phyloP scores from a whole-genome alignment of 495 filamentous ascomycete species.

The Neurospora tetrasperma region DNA sequence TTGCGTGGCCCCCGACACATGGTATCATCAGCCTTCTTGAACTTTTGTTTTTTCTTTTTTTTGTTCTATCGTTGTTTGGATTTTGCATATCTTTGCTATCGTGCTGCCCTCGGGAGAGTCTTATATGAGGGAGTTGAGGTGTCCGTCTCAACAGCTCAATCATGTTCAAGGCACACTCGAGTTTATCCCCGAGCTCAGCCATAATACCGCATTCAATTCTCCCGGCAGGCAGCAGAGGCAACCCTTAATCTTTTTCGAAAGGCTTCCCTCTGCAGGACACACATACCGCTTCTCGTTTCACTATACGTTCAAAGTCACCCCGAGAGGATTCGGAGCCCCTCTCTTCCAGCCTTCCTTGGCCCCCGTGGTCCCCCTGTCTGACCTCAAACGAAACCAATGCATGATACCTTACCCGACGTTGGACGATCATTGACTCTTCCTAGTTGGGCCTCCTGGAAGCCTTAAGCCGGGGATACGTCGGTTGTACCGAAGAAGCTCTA shows the following conservation, averaged over 20 bases:
- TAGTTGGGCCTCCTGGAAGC: background rate
- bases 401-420: background rate
- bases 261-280: background rate
- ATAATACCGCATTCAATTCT: background rate
- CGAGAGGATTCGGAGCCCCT: background rate
- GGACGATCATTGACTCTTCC: background rate
- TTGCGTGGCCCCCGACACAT: background rate
- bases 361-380: background rate
- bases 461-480: background rate
- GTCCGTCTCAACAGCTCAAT: background rate
- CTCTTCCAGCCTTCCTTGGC: background rate
- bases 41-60: background rate
- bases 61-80: background rate
- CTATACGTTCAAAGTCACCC: background rate
- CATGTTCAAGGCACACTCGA: background rate
- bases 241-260: background rate
- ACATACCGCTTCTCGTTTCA: background rate
- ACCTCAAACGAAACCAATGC: background rate
- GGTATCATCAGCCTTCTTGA: background rate
- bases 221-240: background rate
- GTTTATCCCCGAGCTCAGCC: background rate
- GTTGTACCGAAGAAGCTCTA: background rate
- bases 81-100: background rate
- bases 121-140: background rate
- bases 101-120: background rate